phyloP scores from a whole-genome alignment of 1,284 basidiomycete genomes.

The Sparassis latifolia region DNA sequence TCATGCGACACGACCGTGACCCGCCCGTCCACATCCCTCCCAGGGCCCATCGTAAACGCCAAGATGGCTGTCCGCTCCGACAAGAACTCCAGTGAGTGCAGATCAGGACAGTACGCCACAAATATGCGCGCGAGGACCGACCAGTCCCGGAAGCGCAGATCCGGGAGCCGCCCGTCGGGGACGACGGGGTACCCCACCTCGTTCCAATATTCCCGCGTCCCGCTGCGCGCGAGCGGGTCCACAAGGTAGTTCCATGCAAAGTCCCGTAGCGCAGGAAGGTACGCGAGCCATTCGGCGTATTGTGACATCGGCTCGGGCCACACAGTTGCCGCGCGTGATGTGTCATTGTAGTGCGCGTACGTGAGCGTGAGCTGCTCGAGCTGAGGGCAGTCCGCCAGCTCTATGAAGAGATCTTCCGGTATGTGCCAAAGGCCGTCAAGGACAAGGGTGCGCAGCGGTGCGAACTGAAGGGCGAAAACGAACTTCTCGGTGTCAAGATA shows the following conservation, averaged over 20 bases:
- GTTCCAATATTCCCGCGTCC: neutral
- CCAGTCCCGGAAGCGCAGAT: neutral
- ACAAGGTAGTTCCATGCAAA: slow-evolving; percentile 1
- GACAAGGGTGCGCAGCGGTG: neutral
- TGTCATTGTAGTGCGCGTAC: neutral
- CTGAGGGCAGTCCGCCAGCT: neutral
- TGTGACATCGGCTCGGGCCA: slow-evolving; percentile 1
- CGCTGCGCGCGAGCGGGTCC: neutral
- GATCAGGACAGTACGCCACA: neutral
- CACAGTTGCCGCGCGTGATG: neutral
- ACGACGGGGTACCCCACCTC: neutral
- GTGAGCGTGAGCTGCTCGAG: neutral
- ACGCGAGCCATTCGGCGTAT: neutral
- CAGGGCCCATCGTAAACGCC: too few relatives aligned
- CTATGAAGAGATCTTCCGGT: neutral
- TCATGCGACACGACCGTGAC: too few relatives aligned
- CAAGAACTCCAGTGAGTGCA: neutral
- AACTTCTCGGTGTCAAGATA: neutral
- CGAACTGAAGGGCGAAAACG: neutral
- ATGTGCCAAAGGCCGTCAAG: neutral
- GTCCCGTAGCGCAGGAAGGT: neutral
- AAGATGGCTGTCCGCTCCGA: neutral
- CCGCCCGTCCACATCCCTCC: too few relatives aligned
- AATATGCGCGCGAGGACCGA: neutral
- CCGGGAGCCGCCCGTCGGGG: too few relatives aligned